Conservation (phyloP, 805 yeast genomes). For the Candida succiphila region DNA sequence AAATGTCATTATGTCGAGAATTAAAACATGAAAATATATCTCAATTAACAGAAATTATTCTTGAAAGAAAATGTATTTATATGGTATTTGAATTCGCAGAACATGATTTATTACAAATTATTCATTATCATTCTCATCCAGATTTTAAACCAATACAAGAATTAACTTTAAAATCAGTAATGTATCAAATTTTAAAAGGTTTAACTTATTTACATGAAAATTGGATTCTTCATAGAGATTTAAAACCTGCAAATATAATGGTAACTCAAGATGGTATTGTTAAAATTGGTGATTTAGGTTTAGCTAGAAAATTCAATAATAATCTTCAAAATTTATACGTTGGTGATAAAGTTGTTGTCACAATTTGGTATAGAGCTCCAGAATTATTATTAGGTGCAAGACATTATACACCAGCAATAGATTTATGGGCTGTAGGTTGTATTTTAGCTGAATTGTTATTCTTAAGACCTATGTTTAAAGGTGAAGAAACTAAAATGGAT, state of each 20-base stretch:
- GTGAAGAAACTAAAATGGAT: slow-evolving; percentile 96
- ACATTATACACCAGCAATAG: slow-evolving; percentile 88
- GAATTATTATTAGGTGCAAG: slow-evolving; percentile 84
- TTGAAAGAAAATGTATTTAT: slow-evolving; percentile 84
- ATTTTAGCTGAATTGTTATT: slow-evolving; percentile 86
- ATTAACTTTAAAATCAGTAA: slow-evolving; percentile 66
- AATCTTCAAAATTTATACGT: slow-evolving; percentile 79
- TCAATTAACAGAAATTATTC: slow-evolving; percentile 66
- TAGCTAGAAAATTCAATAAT: slow-evolving; percentile 80
- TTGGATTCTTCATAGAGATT: slow-evolving; percentile 93
- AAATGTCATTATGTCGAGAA: slow-evolving; percentile 91
- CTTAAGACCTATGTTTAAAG: slow-evolving; percentile 88
- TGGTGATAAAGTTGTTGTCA: slow-evolving; percentile 93
- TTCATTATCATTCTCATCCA: slow-evolving; percentile 90
- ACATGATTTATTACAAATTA: slow-evolving; percentile 88
- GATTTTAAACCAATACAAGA: slow-evolving; percentile 73
- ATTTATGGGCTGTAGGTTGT: slow-evolving; percentile 94
- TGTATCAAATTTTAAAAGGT: slow-evolving; percentile 91
- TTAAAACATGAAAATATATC: slow-evolving; percentile 73
- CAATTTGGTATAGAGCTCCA: slow-evolving; percentile 96
- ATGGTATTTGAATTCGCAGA: slow-evolving; percentile 96
- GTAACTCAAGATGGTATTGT: slow-evolving; percentile 83
- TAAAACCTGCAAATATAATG: slow-evolving; percentile 98
- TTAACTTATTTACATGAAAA: slow-evolving; percentile 87
- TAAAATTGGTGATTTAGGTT: slow-evolving; percentile 90